Evolutionary conservation across 202 grass and related monocot species (phyloP), one percentile per base, ranked within the genome.

Genomic region (Zoysia matrella): DNA sequence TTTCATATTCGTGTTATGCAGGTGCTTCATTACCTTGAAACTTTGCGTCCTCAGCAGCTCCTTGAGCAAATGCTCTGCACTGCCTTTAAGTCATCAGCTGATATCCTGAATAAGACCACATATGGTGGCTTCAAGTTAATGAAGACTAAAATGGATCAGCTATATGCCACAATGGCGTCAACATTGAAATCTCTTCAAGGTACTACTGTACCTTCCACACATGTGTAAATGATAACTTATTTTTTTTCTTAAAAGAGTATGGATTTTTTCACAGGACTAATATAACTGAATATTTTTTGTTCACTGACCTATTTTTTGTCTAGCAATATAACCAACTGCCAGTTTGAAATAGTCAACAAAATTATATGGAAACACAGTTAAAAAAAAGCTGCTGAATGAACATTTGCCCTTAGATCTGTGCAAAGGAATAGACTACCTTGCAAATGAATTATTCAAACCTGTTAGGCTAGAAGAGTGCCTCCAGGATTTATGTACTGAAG

Each of bases 11-110:
- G 47, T 82, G 39, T 44, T 71, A 50, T 64, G 8, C 82, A 95
- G 95, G 82, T 98, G 76, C 72, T 98, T 82, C 95, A 98, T 90
- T 98, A 98, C 82, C 87, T 98, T 75, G 95, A 98, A 90, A 98
- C 92, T 88, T 90, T 98, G 85, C 88, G 89, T 62, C 95, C 95
- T 47, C 88, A 87, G 40, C 92, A 93, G 73, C 85, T 95, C 57
- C 90, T 98, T 86, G 92, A 95, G 80, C 95, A 98, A 88, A 98
- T 98, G 90, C 67, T 98, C 16, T 92, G 89, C 80, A 90, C 92
- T 72, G 90, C 85, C 57, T 98, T 93, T 75, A 98, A 89, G 93
- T 90, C 92, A 43, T 88, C 92, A 72, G 86, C 83, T 90, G 95
- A 91, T 82, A 94, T 88, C 83, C 77, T 98, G 76, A 95, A 86